These are phyloP conservation scores for Leersia perrieri DNA, from an alignment of 176 grass and related monocot genomes.

Conservation along the genomic window DNA sequence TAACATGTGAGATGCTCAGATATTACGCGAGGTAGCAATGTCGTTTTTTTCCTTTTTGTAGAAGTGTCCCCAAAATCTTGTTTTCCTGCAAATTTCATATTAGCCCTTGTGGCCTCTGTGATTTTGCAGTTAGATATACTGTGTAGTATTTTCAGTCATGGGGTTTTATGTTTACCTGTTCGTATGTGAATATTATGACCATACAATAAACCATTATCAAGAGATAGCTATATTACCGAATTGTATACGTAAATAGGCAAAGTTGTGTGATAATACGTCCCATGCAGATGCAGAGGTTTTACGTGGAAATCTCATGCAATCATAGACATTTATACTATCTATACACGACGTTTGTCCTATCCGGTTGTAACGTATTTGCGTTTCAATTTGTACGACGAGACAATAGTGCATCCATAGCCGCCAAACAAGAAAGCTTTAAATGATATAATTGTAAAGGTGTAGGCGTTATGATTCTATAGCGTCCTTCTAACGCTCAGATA, in stretches of 20 bases:
- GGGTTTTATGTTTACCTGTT: neutral
- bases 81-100: conserved; percentile 6
- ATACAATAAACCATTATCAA: too few relatives aligned
- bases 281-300: neutral
- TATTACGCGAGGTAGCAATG: neutral
- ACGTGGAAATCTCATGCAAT: neutral
- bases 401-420: too few relatives aligned
- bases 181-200: conserved; percentile 1
- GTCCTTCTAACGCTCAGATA: too few relatives aligned
- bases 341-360: too few relatives aligned
- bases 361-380: too few relatives aligned
- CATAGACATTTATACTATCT: too few relatives aligned
- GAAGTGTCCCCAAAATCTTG: neutral
- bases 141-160: neutral
- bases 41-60: neutral
- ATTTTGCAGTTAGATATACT: neutral
- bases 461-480: too few relatives aligned
- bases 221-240: too few relatives aligned
- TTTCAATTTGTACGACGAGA: neutral
- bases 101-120: neutral
- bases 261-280: neutral
- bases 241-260: neutral
- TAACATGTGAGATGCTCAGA: conserved; percentile 23
- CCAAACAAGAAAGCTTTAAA: too few relatives aligned
- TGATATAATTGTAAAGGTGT: too few relatives aligned